Base-by-base conservation (phyloP, 208 protist genomes). In the Leishmania tropica region DNA sequence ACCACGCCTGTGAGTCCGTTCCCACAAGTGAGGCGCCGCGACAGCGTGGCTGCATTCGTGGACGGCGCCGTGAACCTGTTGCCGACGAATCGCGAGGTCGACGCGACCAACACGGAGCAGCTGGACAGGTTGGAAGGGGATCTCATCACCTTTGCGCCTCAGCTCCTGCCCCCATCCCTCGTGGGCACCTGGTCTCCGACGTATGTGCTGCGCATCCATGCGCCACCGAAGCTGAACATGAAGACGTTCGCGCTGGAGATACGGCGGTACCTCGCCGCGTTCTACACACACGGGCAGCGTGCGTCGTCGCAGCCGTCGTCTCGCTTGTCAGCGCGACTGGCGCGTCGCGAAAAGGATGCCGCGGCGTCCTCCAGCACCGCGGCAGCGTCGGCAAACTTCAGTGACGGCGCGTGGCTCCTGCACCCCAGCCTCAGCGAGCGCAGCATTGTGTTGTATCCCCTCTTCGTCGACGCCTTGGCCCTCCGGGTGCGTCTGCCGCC, bases 381-480 rank as follows among this genome's bases (percentile, higher is more conserved):
- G 51, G 56, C 58, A 47, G 40, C 75, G 24, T 19, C 42, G 13
- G 54, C 37, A 15, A 19, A 17, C 42, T 86, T 83, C 75, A 82
- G 72, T 40, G 65, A 81, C 60, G 76, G 83, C 31, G 48, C 64
- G 64, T 87, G 75, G 77, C 85, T 87, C 73, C 51, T 84, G 37
- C 48, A 76, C 15, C 47, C 70, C 35, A 42, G 58, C 56, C 56
- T 84, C 5, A 78, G 70, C 21, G 75, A 86, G 31, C 80, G 79
- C 60, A 83, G 84, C 79, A 76, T 96, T 58, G 92, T 95, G 58
- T 75, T 98, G 1, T 98, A 98, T 76, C 86, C 80, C 3, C 84
- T 98, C 75, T 98, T 96, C 83, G 56, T 79, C 31, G 95, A 98
- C 68, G 95, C 92, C 45, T 86, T 96, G 64, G 92, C 83, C 70